Conservation (phyloP, 73 alveolate genomes). For the Diophrys sp. region DNA sequence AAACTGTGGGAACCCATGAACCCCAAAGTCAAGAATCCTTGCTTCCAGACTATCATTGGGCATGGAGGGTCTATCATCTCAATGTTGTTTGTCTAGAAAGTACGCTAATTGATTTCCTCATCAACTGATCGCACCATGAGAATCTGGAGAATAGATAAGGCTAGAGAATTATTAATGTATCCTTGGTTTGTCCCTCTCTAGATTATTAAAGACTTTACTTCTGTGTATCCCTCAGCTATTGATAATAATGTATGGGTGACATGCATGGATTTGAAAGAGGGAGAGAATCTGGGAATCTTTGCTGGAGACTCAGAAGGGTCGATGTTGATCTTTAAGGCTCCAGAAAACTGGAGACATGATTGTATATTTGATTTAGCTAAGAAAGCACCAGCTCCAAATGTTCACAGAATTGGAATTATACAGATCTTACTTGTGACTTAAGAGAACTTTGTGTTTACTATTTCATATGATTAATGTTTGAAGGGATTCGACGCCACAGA, state of each 20-base stretch:
- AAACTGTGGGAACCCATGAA: constrained; percentile 12
- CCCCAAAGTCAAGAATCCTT: constrained; percentile 22
- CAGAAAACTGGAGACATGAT: constrained; percentile 60
- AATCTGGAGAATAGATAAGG: constrained; percentile 80
- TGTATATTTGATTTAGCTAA: constrained; percentile 67
- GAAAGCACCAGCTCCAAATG: constrained; percentile 43
- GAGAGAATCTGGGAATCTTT: constrained; percentile 62
- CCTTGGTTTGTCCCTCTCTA: constrained; percentile 82
- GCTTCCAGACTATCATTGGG: constrained; percentile 57
- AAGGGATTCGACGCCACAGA: constrained; percentile 78
- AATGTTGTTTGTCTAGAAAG: constrained; percentile 55
- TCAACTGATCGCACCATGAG: constrained; percentile 75
- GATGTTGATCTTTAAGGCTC: constrained; percentile 57
- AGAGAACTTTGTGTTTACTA: constrained; percentile 77
- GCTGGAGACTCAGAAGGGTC: constrained; percentile 93
- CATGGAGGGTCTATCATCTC: constrained; percentile 73
- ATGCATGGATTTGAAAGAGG: constrained; percentile 71
- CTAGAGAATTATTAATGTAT: constrained; percentile 79
- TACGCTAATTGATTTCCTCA: constrained; percentile 55
- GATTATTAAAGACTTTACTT: constrained; percentile 68
- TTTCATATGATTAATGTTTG: constrained; percentile 69
- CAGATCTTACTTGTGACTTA: constrained; percentile 65
- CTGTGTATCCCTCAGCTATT: constrained; percentile 55
- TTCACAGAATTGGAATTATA: constrained; percentile 71
- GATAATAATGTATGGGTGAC: constrained; percentile 69